These are phyloP conservation scores for Xylariales sp. DNA, from an alignment of 2,329 filamentous ascomycete genomes.

Conservation along the genomic window DNA sequence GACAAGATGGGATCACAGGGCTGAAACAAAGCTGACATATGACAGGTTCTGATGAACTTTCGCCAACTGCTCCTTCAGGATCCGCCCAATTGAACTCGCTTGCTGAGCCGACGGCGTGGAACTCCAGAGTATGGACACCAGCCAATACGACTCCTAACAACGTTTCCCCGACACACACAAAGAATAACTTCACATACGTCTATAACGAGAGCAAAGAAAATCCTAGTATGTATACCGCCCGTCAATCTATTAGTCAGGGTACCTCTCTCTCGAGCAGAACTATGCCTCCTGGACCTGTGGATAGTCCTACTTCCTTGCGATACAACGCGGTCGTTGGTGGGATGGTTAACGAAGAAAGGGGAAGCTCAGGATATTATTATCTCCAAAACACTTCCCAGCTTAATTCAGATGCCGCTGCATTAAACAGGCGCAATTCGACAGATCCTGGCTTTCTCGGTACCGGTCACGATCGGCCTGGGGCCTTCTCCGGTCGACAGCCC, in stretches of 20 bases:
- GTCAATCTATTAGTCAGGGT: conserved; percentile 59
- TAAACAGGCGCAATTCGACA: conserved; percentile 47
- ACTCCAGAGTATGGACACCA: conserved; percentile 67
- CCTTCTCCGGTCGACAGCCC: conserved; percentile 39
- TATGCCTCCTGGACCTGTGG: conserved; percentile 56
- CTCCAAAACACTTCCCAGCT: conserved; percentile 35
- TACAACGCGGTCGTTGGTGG: conserved; percentile 46
- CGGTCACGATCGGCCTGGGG: conserved; percentile 36
- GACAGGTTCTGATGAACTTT: conserved; percentile 54
- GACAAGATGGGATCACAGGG: neutral
- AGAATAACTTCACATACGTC: conserved; percentile 60
- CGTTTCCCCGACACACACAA: conserved; percentile 68
- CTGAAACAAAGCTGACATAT: conserved; percentile 38
- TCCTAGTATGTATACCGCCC: conserved; percentile 59
- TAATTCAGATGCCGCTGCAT: conserved; percentile 27
- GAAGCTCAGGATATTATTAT: conserved; percentile 35
- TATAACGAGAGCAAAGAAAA: conserved; percentile 59
- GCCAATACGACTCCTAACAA: conserved; percentile 56
- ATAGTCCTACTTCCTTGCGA: conserved; percentile 58
- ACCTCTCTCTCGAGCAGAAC: conserved; percentile 50
- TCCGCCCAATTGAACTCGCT: conserved; percentile 76
- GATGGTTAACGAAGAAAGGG: conserved; percentile 45
- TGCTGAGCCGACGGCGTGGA: conserved; percentile 76
- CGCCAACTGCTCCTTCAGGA: conserved; percentile 69
- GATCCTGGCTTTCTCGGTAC: conserved; percentile 40